Conservation (phyloP, 192 early-diverging fungal species). For the Mortierella hygrophila region DNA sequence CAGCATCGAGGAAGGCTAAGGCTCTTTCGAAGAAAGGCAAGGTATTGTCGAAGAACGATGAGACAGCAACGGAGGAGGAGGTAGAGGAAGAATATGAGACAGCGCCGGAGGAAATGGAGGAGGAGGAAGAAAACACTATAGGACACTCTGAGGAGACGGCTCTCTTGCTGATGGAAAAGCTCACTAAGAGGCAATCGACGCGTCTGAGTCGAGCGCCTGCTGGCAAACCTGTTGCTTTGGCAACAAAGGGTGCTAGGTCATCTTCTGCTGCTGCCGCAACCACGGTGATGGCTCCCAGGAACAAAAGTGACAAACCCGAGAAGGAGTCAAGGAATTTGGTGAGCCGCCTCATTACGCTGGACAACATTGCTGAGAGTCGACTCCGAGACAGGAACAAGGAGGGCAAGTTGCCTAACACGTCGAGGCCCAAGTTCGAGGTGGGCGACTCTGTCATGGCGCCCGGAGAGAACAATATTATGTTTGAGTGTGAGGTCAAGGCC, state of each 20-base stretch:
- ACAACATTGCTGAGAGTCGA: not conserved
- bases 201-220: not conserved
- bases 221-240: not conserved
- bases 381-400: not conserved
- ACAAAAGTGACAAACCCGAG: not conserved
- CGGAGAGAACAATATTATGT: not conserved
- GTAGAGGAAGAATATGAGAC: not conserved
- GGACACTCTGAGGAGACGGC: not conserved
- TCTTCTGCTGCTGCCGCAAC: not conserved
- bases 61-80: not conserved
- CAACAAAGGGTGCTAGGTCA: not conserved
- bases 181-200: not conserved
- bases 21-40: too few relatives aligned
- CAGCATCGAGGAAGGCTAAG: not conserved
- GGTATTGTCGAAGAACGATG: not conserved
- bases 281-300: not conserved
- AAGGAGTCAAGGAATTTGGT: not conserved
- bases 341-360: not conserved
- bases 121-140: not conserved
- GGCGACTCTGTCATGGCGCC: constrained; percentile 19
- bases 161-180: not conserved
- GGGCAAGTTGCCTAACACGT: not conserved
- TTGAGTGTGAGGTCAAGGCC: constrained; percentile 9
- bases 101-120: not conserved
- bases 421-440: constrained; percentile 13